A percentile compares a stretch with the other conserved stretches of the same genome.
Conservation (phyloP, 2,329 filamentous ascomycete species). For the Claviceps monticola region DNA sequence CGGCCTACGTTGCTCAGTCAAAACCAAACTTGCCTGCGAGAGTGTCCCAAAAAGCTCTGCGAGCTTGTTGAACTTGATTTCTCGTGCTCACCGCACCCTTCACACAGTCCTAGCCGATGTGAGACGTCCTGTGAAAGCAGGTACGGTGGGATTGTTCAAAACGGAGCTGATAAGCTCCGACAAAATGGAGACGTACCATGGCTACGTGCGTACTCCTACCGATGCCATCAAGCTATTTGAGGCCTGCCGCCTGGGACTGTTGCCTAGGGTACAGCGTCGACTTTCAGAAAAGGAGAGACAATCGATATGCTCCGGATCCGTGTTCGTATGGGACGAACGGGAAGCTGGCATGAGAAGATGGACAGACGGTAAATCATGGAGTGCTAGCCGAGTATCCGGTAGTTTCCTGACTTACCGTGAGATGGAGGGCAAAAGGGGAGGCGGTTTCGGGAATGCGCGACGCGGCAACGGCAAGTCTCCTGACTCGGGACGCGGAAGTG, state of each 20-base stretch:
- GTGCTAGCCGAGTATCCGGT: slow-evolving; percentile 88
- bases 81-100: slow-evolving; percentile 1
- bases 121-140: slow-evolving; percentile 9
- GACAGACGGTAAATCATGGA: slow-evolving; percentile 99
- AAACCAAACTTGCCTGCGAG: neutral
- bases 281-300: slow-evolving; percentile 95
- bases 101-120: neutral
- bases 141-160: slow-evolving; percentile 8
- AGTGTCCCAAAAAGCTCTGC: neutral
- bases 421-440: slow-evolving; percentile 96
- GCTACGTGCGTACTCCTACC: slow-evolving; percentile 84
- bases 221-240: slow-evolving; percentile 99
- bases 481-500: slow-evolving; percentile 66
- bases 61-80: neutral
- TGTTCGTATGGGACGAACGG: slow-evolving; percentile 99
- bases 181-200: slow-evolving; percentile 91
- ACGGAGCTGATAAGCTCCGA: slow-evolving; percentile 11
- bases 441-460: slow-evolving; percentile 49
- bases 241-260: slow-evolving; percentile 75
- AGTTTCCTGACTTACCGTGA: slow-evolving; percentile 96
- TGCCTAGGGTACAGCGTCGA: slow-evolving; percentile 83
- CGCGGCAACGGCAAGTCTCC: slow-evolving; percentile 60
- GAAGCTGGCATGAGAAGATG: slow-evolving; percentile 97
- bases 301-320: slow-evolving; percentile 88
- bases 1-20: neutral